Conservation (phyloP, 1,139 yeast species). For the Candida sanyaensis region DNA sequence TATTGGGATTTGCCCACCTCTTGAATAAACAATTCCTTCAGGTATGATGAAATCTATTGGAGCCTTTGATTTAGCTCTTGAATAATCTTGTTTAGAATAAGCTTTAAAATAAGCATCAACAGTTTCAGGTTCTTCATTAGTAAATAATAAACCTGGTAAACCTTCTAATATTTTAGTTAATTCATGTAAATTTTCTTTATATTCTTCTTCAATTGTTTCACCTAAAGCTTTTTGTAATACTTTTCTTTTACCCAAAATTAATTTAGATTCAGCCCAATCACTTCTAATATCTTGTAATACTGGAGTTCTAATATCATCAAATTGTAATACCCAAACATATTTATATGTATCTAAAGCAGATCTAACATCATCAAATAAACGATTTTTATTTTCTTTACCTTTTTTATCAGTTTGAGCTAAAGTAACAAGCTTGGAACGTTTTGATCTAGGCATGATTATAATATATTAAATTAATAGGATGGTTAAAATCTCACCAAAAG, state of each 20-base stretch:
- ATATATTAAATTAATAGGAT: neutral
- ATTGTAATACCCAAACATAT: constrained; percentile 81
- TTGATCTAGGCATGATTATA: constrained; percentile 82
- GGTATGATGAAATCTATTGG: constrained; percentile 87
- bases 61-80: constrained; percentile 84
- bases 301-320: constrained; percentile 94
- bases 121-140: constrained; percentile 81
- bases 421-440: constrained; percentile 92
- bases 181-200: constrained; percentile 77
- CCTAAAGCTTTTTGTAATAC: constrained; percentile 94
- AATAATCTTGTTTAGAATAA: constrained; percentile 78
- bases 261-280: constrained; percentile 89
- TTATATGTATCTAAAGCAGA: constrained; percentile 73
- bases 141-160: constrained; percentile 83
- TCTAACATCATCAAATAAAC: constrained; percentile 89
- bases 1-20: constrained; percentile 88
- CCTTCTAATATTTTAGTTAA: constrained; percentile 63
- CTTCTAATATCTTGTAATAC: constrained; percentile 89
- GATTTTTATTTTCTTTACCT: constrained; percentile 88
- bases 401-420: constrained; percentile 95
- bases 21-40: constrained; percentile 85
- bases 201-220: constrained; percentile 83
- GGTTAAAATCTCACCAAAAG: no score
- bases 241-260: constrained; percentile 88
- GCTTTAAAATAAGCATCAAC: constrained; percentile 83